These are phyloP conservation scores for Pseudocercospora vitis DNA, from an alignment of 2,329 filamentous ascomycete genomes.

Conservation along the genomic window DNA sequence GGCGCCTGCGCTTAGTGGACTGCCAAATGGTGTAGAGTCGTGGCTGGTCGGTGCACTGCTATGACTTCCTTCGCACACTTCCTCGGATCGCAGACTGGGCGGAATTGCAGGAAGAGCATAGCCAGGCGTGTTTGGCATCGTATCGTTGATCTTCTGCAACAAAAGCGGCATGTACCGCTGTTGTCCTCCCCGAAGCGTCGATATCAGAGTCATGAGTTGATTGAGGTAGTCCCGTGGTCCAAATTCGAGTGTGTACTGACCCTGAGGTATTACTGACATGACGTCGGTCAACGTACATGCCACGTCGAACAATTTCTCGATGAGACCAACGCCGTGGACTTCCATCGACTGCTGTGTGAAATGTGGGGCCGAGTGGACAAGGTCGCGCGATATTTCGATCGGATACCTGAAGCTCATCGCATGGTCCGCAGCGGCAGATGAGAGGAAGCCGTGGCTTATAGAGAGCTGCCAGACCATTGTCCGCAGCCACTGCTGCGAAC, in stretches of 20 bases:
- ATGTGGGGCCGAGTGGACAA: conserved; percentile 64
- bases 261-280: conserved; percentile 62
- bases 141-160: conserved; percentile 70
- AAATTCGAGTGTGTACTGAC: conserved; percentile 57
- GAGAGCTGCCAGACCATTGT: conserved; percentile 73
- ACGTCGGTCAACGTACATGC: conserved; percentile 72
- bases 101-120: conserved; percentile 32
- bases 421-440: conserved; percentile 57
- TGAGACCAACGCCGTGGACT: conserved; percentile 71
- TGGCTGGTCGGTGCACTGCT: conserved; percentile 33
- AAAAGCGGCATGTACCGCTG: conserved; percentile 76
- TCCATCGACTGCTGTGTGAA: conserved; percentile 74
- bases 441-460: conserved; percentile 64
- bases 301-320: conserved; percentile 79
- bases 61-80: conserved; percentile 34
- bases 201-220: conserved; percentile 65
- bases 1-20: conserved; percentile 26
- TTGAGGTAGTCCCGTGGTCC: conserved; percentile 73
- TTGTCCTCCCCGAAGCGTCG: conserved; percentile 70
- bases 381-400: conserved; percentile 61
- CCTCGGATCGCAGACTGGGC: conserved; percentile 30
- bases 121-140: conserved; percentile 34
- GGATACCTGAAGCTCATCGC: conserved; percentile 64
- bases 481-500: conserved; percentile 70
- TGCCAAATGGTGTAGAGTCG: conserved; percentile 35